phyloP scores from a whole-genome alignment of 2,329 filamentous ascomycete genomes.

The Trichoderma sp. region DNA sequence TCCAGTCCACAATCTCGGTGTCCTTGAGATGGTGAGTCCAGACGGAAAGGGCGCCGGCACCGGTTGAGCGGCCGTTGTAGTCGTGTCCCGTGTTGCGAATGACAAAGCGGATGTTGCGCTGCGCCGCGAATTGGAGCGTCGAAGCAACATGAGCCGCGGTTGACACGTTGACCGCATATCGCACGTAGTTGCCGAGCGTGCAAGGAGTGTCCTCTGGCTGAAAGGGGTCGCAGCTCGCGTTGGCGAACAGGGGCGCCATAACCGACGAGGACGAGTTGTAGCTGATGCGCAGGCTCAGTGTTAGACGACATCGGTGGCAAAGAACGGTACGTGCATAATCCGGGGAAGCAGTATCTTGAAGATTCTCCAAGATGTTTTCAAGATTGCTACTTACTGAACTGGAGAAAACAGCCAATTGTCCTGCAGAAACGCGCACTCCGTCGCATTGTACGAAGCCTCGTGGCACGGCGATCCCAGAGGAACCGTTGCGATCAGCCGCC shows the following conservation, averaged over 20 bases:
- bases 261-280: constrained; percentile 33
- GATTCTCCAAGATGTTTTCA: background rate
- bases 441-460: constrained; percentile 50
- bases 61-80: constrained; percentile 59
- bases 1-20: constrained; percentile 48
- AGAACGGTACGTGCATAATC: background rate
- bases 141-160: constrained; percentile 39
- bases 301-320: background rate
- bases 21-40: constrained; percentile 50
- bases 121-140: constrained; percentile 40
- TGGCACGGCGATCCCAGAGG: constrained; percentile 58
- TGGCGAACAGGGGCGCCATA: constrained; percentile 37
- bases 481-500: constrained; percentile 54
- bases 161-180: constrained; percentile 44
- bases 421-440: constrained; percentile 48
- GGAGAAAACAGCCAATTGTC: constrained; percentile 50
- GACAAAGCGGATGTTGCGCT: constrained; percentile 53
- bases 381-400: constrained; percentile 43
- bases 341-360: background rate
- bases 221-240: constrained; percentile 43
- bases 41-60: constrained; percentile 48
- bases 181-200: constrained; percentile 47
- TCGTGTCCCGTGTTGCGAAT: constrained; percentile 59
- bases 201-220: constrained; percentile 45
- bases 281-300: background rate